Percentiles rank a stretch among this genome's conserved stretches.
phyloP scores from a whole-genome alignment of 148 eudicot species.

The Euryodendron excelsum region DNA sequence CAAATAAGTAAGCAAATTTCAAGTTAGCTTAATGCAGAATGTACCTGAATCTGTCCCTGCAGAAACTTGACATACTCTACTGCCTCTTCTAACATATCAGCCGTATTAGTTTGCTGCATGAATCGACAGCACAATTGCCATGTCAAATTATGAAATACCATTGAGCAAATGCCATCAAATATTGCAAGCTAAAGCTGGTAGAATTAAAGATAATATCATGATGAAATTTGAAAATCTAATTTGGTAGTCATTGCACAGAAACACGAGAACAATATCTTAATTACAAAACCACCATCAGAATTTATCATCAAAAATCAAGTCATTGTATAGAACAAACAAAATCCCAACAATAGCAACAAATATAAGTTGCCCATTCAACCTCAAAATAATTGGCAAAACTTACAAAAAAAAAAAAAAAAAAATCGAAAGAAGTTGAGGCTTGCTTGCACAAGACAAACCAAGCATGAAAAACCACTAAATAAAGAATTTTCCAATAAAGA shows the following conservation, averaged over 20 bases:
- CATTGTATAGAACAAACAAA: background rate
- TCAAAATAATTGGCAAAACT: background rate
- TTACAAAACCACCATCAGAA: background rate
- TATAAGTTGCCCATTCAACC: background rate
- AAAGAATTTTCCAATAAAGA: background rate
- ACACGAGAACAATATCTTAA: too few relatives aligned
- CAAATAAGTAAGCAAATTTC: background rate
- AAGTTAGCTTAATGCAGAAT: background rate
- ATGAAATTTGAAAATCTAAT: background rate
- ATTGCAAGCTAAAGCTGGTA: background rate
- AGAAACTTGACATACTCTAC: conserved; percentile 88
- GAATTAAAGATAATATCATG: background rate
- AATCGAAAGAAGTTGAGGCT: background rate
- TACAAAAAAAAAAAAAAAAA: background rate
- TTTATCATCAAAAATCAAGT: background rate
- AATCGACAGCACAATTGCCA: conserved; percentile 1
- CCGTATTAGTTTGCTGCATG: conserved; percentile 95
- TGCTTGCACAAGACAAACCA: background rate
- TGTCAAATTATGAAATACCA: conserved; percentile 12
- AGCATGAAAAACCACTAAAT: background rate
- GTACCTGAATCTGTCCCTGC: conserved; percentile 81
- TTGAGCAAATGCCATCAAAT: background rate
- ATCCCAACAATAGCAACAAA: background rate
- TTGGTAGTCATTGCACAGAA: background rate
- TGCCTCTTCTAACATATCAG: conserved; percentile 98